Percentiles rank a stretch among this genome's conserved stretches.
phyloP scores from a whole-genome alignment of 257 asterid species.

The Solanum bukasovii region DNA sequence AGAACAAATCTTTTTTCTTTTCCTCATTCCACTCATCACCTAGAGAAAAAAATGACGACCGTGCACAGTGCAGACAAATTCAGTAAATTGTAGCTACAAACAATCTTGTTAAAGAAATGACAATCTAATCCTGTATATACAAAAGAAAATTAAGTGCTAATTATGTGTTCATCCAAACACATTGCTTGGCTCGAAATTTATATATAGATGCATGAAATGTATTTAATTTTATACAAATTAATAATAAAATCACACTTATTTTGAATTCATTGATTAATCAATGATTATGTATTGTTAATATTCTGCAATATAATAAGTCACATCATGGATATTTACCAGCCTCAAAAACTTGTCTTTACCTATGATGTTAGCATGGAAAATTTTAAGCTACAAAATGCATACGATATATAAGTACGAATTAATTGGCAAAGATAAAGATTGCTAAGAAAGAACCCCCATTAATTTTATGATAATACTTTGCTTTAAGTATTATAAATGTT shows the following conservation, averaged over 20 bases:
- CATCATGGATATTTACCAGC: neutral
- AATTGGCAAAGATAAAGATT: neutral
- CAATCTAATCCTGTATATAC: neutral
- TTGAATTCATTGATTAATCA: neutral
- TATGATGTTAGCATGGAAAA: neutral
- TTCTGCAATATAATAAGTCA: neutral
- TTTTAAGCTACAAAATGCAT: neutral
- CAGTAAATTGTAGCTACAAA: neutral
- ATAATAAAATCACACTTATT: neutral
- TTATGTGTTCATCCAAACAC: neutral
- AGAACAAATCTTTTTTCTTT: too few relatives aligned
- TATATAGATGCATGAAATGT: too few relatives aligned
- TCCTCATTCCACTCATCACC: too few relatives aligned
- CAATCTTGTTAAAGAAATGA: neutral
- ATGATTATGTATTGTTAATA: neutral
- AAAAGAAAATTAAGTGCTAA: neutral
- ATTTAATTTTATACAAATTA: too few relatives aligned
- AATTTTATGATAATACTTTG: neutral
- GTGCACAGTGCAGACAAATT: too few relatives aligned
- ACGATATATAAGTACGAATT: neutral
- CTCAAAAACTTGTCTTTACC: neutral
- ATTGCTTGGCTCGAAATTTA: neutral
- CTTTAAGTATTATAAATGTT: neutral
- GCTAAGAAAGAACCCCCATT: neutral
- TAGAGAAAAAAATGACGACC: too few relatives aligned